Percentiles rank a stretch among this genome's conserved stretches.
Evolutionary conservation across 257 asterid genomes (phyloP).

Genomic region (Lantana camara): DNA sequence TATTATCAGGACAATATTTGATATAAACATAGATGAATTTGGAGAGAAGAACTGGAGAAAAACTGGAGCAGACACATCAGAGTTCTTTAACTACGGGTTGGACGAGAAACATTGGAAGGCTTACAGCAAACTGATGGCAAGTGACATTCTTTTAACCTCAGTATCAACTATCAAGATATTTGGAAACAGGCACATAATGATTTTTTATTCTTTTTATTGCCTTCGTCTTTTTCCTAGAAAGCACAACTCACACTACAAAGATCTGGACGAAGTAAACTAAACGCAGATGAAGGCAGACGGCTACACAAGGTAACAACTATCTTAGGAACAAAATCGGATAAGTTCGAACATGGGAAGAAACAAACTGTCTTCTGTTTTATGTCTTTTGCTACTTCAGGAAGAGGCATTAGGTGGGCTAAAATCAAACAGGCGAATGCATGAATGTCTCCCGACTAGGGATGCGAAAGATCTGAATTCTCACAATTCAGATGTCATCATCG

Average conservation of each 20-base stretch:
- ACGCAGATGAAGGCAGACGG: conserved; percentile 7
- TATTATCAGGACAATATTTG: conserved; percentile 31
- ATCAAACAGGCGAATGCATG: neutral
- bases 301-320: conserved; percentile 22
- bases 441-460: neutral
- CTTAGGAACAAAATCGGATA: neutral
- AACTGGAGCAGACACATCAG: conserved; percentile 31
- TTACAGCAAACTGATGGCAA: conserved; percentile 37
- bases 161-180: neutral
- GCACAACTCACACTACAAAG: neutral
- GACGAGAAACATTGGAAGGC: conserved; percentile 38
- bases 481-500: conserved; percentile 30
- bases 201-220: neutral
- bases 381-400: conserved; percentile 24
- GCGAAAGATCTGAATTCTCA: conserved; percentile 3
- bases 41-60: conserved; percentile 36
- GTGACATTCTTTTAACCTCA: conserved; percentile 3
- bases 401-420: conserved; percentile 11
- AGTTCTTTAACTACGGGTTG: conserved; percentile 43
- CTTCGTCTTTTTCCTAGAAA: conserved; percentile 19
- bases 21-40: conserved; percentile 28
- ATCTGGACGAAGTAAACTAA: neutral
- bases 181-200: conserved; percentile 1
- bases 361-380: neutral
- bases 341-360: neutral